Percentiles rank a stretch among this genome's conserved stretches.
Evolutionary conservation across 176 grass and related monocot genomes (phyloP).

Genomic region (Pontederia paniculata): DNA sequence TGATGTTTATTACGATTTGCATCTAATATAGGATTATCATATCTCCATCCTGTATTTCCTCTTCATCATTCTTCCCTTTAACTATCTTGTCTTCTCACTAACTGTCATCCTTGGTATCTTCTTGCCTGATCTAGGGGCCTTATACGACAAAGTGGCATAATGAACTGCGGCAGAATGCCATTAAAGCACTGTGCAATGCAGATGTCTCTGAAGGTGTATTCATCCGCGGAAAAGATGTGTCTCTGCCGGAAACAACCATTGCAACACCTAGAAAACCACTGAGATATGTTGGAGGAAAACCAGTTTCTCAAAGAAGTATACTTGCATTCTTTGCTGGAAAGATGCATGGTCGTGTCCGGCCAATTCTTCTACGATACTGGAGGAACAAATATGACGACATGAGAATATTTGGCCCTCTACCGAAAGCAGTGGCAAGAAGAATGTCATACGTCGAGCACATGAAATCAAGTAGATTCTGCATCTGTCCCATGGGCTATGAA

Average conservation of each 20-base stretch:
- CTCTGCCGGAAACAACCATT: constrained; percentile 72
- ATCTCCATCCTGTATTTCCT: neutral
- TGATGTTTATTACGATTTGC: too few relatives aligned
- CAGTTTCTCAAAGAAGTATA: constrained; percentile 43
- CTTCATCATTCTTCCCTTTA: neutral
- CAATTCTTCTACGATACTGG: constrained; percentile 52
- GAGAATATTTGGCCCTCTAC: constrained; percentile 55
- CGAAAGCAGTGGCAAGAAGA: constrained; percentile 35
- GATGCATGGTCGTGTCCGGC: constrained; percentile 65
- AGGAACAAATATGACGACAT: constrained; percentile 40
- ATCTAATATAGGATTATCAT: too few relatives aligned
- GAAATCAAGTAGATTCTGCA: constrained; percentile 76
- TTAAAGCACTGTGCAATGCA: constrained; percentile 78
- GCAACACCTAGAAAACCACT: constrained; percentile 38
- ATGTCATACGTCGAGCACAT: constrained; percentile 83
- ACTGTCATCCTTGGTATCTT: neutral
- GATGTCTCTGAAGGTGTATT: constrained; percentile 82
- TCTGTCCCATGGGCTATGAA: constrained; percentile 85
- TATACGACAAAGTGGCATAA: constrained; percentile 52
- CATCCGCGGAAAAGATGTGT: constrained; percentile 48
- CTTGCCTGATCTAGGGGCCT: constrained; percentile 27
- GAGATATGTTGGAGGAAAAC: constrained; percentile 43
- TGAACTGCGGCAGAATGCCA: constrained; percentile 49
- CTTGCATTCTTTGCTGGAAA: constrained; percentile 79
- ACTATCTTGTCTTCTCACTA: neutral